phyloP scores from a whole-genome alignment of 2,329 filamentous ascomycete species.

The Diplodia seriata region DNA sequence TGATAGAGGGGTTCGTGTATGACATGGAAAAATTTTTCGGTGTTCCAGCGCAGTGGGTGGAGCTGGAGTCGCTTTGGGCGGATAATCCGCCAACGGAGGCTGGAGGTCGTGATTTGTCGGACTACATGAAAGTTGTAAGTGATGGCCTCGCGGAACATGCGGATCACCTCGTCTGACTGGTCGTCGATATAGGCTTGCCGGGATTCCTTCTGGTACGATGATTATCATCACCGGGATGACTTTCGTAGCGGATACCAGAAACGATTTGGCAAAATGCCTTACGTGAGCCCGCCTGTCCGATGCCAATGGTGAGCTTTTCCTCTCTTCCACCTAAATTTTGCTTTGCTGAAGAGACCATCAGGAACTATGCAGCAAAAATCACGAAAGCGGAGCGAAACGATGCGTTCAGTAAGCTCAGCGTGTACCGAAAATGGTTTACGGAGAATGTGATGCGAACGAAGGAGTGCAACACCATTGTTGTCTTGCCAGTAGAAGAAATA shows the following conservation, averaged over 20 bases:
- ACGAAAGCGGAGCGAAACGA: slow-evolving; percentile 9
- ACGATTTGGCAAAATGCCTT: slow-evolving; percentile 32
- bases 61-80: not conserved
- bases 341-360: not conserved
- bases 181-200: not conserved
- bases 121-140: slow-evolving; percentile 9
- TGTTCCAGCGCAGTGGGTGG: not conserved
- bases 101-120: not conserved
- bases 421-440: slow-evolving; percentile 33
- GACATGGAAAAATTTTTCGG: slow-evolving; percentile 5
- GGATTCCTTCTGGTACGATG: slow-evolving; percentile 36
- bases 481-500: slow-evolving; percentile 35
- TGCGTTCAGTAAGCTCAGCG: slow-evolving; percentile 24
- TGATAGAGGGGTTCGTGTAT: not conserved
- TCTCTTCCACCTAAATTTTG: not conserved
- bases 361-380: slow-evolving; percentile 30
- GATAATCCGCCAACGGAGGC: not conserved
- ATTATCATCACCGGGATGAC: slow-evolving; percentile 36
- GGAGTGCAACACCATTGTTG: slow-evolving; percentile 28
- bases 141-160: not conserved
- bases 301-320: slow-evolving; percentile 34
- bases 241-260: slow-evolving; percentile 35
- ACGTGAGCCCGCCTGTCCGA: slow-evolving; percentile 35
- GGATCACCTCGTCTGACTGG: not conserved
- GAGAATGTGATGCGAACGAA: slow-evolving; percentile 30